Base-by-base conservation (phyloP, 495 filamentous ascomycete genomes). In the Parachaetomium inaequale region DNA sequence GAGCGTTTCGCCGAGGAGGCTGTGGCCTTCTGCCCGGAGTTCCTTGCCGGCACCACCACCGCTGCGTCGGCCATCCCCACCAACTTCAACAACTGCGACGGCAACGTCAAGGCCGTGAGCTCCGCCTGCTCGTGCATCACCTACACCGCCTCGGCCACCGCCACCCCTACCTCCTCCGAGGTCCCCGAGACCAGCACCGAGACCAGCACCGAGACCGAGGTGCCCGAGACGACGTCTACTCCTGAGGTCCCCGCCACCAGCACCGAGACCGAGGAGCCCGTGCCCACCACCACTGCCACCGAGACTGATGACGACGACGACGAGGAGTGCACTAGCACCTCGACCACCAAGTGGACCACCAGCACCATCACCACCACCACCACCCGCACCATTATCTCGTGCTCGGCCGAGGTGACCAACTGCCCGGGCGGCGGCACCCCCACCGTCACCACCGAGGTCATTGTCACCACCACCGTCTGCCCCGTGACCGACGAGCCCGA, bases 341-440 rank as follows among this genome's bases (percentile, higher is more conserved):
- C 63, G 23, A 59, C 58, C 40, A 58, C 55, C 52, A 21, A 59
- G 59, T 77, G 76, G 42, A 85, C 82, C 46, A 82, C 80, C 34
- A 83, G 79, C 25, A 86, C 84, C 47, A 76, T 85, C 12, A 83
- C 79, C 63, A 76, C 77, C n/a, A 88, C 85, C 17, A 82, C 78
- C 53, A 74, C 78, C 58, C 70, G 81, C 57, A 86, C 85, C 4
- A 75, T 86, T 67, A 86, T 81, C 14, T 77, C 74, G 63, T 87
- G 84, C 68, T 78, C 80, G 10, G 65, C 83, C 0, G 78, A 72
- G 2, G 81, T 87, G 21, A 82, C 80, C 34, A 68, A 82, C 65
- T 88, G 85, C 73, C 84, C 85, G 17, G 81, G 79, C 69, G 40
- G 62, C 68, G 28, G 84, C 75, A 38, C 81, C 75, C 5, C 36